Evolutionary conservation across 176 grass and related monocot species (phyloP), one percentile per base, ranked within the genome.

Genomic region (Tuctoria greenei): DNA sequence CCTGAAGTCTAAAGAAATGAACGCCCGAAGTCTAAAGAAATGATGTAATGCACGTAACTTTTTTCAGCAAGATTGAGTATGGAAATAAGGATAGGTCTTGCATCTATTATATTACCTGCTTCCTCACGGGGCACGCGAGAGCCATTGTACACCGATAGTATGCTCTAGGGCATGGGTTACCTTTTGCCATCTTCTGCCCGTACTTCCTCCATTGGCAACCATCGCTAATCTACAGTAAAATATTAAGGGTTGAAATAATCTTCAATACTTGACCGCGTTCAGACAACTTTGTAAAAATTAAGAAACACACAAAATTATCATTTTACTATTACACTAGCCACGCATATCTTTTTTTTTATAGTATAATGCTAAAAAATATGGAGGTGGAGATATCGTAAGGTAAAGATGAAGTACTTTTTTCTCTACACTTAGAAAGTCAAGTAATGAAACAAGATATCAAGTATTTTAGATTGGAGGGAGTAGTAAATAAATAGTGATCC

Each of bases 161-260:
- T 71, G 90, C 90, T 69, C 90, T 79, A 0, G 93, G 90, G 72
- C 93, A 97, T 23, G 88, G 93, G 52, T 97, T 97, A 26, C 93
- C 93, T 71, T 97, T 97, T 0, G 93, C 93, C 90, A 97, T 97
- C 79, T 97, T 97, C 67, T 97, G 90, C 37, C 93, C 93, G 6
- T 97, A 97, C 79, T 97, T 97, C 41, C 93, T 88, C 93, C 93
- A 97, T 82, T 97, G 93, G 46, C 93, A 97, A 20, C 90, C 93
- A 67, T 97, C 93, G 23, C 90, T 90, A 38, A 97, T 97, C 93
- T 97, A 57, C 10, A 82, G 35, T 1, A 64, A 25, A 21, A 12
- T 13, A 5, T 44, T 7, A 63, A 31, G 1, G 1, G 28, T 34
- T 5, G 14, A 11, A 70, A 60, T 43, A 1, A 6, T 28, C n/a